Evolutionary conservation across 1,139 yeast genomes (phyloP), one percentile per base, ranked within the genome.

Genomic region (Magnusiomyces clavatus): DNA sequence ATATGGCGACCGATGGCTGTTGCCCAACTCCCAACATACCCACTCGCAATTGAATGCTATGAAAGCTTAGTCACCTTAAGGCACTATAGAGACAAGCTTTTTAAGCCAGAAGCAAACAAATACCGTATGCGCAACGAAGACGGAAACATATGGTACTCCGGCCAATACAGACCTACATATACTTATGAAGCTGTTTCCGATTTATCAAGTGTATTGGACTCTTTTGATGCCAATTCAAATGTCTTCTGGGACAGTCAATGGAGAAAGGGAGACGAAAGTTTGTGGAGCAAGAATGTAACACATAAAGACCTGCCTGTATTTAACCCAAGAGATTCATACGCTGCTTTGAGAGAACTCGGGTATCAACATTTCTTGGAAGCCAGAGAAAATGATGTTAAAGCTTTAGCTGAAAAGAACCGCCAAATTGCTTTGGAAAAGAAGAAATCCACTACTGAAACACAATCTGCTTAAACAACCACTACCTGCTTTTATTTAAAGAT

Each of bases 131-230:
- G 85, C 65, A 81, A 86, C 64, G 79, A 76, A 44, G 87, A 82
- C 52, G 94, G 95, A 1, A 83, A 86, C 67, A 80, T 82, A 49
- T 89, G 97, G 96, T 64, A 58, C 57, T 78, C 85, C 52, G 92
- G 88, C 47, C 95, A 86, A 68, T 90, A 77, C 71, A 79, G 97
- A 64, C 97, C 97, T 34, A 83, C 94, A 0, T 86, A 83, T 68
- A 75, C 95, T 11, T 96, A 88, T 68, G 97, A 90, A 68, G 87
- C 97, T 0, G 89, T 88, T 24, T 89, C 96, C 1, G 97, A 90
- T 68, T 72, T 90, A 60, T 75, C 83, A 38, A 82, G 82, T 61
- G 83, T 87, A 51, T 71, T 82, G 54, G 86, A 82, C 58, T 82
- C 84, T 62, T 75, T 83, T 61, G 49, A 63, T 66, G 60, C 58